Evolutionary conservation across 495 filamentous ascomycete genomes (phyloP).

Genomic region (Penicillium tannophilum): DNA sequence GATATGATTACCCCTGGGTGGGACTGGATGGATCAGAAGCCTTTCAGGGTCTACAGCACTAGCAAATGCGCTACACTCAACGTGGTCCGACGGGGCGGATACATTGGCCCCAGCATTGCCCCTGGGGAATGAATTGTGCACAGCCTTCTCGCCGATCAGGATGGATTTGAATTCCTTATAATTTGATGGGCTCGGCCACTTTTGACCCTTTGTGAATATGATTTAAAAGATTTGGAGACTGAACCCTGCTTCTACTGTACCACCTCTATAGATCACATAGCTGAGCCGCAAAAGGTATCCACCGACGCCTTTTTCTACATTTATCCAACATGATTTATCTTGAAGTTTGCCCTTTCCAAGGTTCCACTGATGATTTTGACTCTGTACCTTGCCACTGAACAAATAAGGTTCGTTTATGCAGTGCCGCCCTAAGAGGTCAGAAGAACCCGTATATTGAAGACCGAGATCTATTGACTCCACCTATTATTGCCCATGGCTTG

Average conservation of each 20-base stretch:
- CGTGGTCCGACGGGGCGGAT: neutral
- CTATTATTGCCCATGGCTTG: neutral
- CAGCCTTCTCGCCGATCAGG: neutral
- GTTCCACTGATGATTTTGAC: too few species aligned
- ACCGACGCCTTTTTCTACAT: too few species aligned
- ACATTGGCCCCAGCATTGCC: neutral
- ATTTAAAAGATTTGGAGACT: neutral
- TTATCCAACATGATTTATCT: neutral
- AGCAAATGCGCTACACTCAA: neutral
- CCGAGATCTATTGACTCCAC: too few species aligned
- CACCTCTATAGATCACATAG: neutral
- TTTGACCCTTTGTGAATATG: neutral
- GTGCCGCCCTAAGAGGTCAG: neutral
- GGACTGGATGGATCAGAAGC: neutral
- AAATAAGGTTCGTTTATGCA: too few species aligned
- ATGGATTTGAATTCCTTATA: neutral
- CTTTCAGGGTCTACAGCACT: neutral
- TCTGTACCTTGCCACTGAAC: too few species aligned
- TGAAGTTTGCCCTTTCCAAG: too few species aligned
- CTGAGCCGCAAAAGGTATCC: neutral
- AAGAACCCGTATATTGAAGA: neutral
- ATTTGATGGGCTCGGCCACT: neutral
- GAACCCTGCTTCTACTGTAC: too few species aligned
- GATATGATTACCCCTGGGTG: neutral
- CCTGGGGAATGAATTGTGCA: neutral